A percentile compares a stretch with the other conserved stretches of the same genome.
Conservation (phyloP, 2,329 filamentous ascomycete species). For the Pseudocercospora crystallina region DNA sequence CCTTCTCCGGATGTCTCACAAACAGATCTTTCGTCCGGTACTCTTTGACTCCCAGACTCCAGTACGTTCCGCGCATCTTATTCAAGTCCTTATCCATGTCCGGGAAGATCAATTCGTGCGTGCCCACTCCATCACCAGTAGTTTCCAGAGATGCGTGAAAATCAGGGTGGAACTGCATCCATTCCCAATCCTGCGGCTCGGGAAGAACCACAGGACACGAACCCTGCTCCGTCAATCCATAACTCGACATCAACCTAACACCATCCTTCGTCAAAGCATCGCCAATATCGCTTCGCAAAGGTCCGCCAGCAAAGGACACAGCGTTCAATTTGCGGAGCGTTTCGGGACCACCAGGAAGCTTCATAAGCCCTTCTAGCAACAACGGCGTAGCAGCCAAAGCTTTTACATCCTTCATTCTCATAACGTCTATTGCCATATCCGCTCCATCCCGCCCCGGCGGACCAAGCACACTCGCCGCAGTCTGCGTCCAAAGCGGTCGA, state of each 20-base stretch:
- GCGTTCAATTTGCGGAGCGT: neutral
- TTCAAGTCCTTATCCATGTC: neutral
- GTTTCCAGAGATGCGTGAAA: neutral
- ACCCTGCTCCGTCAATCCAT: neutral
- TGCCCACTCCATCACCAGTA: neutral
- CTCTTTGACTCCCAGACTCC: neutral
- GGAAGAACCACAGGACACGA: neutral
- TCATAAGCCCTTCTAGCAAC: neutral
- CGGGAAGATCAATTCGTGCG: neutral
- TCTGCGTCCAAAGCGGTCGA: neutral
- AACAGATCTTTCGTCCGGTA: slow-evolving; percentile 6
- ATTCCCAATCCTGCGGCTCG: neutral
- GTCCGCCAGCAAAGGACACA: neutral
- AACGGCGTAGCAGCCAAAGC: neutral
- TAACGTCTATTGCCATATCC: neutral
- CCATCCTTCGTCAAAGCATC: neutral
- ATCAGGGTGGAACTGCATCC: neutral
- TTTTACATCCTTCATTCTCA: neutral
- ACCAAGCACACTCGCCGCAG: neutral
- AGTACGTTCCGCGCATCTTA: neutral
- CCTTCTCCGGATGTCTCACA: neutral
- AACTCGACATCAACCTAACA: neutral
- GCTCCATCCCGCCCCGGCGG: neutral
- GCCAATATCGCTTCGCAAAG: neutral
- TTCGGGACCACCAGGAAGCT: neutral